Evolutionary conservation across 805 yeast genomes (phyloP).

Genomic region (Hanseniaspora nectarophila): DNA sequence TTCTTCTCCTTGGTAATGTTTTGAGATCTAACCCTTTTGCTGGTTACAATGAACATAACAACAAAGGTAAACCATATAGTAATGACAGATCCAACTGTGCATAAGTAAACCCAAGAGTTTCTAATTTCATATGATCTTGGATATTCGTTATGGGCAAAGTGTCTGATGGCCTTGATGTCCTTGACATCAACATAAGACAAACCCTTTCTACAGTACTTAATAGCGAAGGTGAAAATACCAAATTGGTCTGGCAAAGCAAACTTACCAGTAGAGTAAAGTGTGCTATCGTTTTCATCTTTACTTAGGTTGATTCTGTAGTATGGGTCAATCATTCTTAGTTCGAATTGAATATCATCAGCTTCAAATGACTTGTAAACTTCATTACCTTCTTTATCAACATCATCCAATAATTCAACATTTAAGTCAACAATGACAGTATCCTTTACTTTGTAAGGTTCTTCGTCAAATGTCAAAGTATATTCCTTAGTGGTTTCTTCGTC

Average conservation of each 20-base stretch:
- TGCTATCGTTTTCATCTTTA: constrained; percentile 33
- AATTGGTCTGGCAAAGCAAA: constrained; percentile 88
- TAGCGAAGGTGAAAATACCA: constrained; percentile 82
- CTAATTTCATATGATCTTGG: constrained; percentile 86
- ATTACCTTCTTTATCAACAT: constrained; percentile 27
- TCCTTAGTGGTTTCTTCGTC: background rate
- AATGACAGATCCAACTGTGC: constrained; percentile 58
- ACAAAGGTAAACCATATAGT: constrained; percentile 68
- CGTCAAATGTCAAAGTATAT: constrained; percentile 30
- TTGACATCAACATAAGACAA: constrained; percentile 52
- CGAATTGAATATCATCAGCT: constrained; percentile 63
- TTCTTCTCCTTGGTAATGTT: constrained; percentile 3
- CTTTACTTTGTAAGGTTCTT: constrained; percentile 53
- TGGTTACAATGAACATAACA: constrained; percentile 38
- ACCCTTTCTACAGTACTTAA: constrained; percentile 72
- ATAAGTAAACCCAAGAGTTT: constrained; percentile 82
- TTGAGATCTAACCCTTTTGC: constrained; percentile 14
- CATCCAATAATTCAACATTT: constrained; percentile 36
- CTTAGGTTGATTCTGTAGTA: constrained; percentile 67
- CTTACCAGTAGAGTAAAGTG: constrained; percentile 41
- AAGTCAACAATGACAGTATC: constrained; percentile 52
- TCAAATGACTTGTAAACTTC: constrained; percentile 55
- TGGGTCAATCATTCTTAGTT: constrained; percentile 85
- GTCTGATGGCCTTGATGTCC: constrained; percentile 72
- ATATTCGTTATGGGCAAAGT: constrained; percentile 90